Conservation (phyloP, 1,139 yeast genomes). For the Taphrina communis region DNA sequence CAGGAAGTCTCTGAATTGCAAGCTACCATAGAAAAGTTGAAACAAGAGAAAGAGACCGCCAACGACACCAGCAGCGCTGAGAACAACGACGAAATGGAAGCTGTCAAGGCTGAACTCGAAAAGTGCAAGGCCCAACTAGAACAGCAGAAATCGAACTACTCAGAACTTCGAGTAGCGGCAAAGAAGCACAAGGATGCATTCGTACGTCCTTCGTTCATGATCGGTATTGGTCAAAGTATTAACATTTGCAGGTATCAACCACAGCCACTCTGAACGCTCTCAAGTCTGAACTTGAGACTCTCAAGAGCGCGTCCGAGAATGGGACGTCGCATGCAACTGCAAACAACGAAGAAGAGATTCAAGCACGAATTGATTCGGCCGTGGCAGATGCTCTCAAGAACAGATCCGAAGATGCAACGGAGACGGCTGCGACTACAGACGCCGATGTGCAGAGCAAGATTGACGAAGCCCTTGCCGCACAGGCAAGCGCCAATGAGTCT, state of each 20-base stretch:
- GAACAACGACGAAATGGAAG: constrained; percentile 14
- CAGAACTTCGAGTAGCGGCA: constrained; percentile 47
- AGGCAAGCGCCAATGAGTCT: constrained; percentile 46
- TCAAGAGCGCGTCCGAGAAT: constrained; percentile 44
- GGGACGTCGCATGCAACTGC: constrained; percentile 50
- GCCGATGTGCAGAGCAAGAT: constrained; percentile 44
- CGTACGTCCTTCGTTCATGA: not conserved
- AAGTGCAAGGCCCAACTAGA: constrained; percentile 40
- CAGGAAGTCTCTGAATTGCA: not conserved
- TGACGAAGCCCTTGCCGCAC: constrained; percentile 46
- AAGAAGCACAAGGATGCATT: constrained; percentile 52
- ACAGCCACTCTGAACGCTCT: constrained; percentile 12
- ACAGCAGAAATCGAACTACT: constrained; percentile 50
- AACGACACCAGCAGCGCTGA: constrained; percentile 37
- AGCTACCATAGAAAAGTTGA: constrained; percentile 42
- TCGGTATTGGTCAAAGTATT: constrained; percentile 12
- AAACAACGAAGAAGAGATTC: constrained; percentile 46
- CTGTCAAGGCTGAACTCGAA: constrained; percentile 33
- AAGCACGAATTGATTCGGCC: constrained; percentile 46
- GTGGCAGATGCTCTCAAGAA: constrained; percentile 45
- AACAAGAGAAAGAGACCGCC: constrained; percentile 18
- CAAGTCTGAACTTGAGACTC: constrained; percentile 26
- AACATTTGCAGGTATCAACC: constrained; percentile 14
- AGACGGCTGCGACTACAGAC: constrained; percentile 29
- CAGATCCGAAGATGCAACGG: constrained; percentile 35